Percentiles rank a stretch among this genome's conserved stretches.
Conservation (phyloP, 192 early-diverging fungal species). For the Coemansia sp. region DNA sequence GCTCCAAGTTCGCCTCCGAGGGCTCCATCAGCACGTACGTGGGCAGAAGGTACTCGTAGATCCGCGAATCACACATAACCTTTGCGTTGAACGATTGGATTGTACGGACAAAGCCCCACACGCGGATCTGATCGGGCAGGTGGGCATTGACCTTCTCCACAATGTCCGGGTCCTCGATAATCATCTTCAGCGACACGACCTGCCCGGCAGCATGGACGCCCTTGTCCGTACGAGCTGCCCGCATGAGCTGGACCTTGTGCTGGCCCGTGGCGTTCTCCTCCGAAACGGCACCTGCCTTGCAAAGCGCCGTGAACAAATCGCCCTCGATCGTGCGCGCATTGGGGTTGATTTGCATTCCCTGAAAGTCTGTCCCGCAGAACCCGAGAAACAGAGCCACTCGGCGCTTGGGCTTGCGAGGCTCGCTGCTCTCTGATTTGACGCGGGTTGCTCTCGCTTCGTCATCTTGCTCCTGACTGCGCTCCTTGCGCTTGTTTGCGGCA, state of each 20-base stretch:
- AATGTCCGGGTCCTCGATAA: constrained; percentile 68
- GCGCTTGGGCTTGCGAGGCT: constrained; percentile 69
- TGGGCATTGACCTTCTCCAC: constrained; percentile 74
- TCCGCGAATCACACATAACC: constrained; percentile 84
- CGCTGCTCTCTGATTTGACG: constrained; percentile 10
- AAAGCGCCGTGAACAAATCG: constrained; percentile 84
- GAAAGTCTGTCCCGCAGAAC: constrained; percentile 93
- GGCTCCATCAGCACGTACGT: constrained; percentile 76
- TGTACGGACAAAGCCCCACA: constrained; percentile 75
- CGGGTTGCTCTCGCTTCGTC: constrained; percentile 1
- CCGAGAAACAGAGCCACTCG: constrained; percentile 88
- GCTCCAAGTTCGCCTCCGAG: constrained; percentile 37
- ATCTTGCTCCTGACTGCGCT: constrained; percentile 16
- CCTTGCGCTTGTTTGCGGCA: constrained; percentile 23
- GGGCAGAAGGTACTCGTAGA: constrained; percentile 96
- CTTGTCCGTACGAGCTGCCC: constrained; percentile 96
- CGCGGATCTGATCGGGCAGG: constrained; percentile 86
- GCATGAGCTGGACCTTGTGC: constrained; percentile 76
- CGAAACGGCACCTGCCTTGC: constrained; percentile 76
- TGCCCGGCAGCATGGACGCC: constrained; percentile 98
- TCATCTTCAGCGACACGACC: constrained; percentile 90
- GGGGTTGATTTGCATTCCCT: constrained; percentile 95
- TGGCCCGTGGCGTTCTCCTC: constrained; percentile 81
- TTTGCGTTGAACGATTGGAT: constrained; percentile 86
- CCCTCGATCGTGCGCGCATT: constrained; percentile 81